Conservation (phyloP, 2,329 filamentous ascomycete species). For the Aspergillus caelatus region DNA sequence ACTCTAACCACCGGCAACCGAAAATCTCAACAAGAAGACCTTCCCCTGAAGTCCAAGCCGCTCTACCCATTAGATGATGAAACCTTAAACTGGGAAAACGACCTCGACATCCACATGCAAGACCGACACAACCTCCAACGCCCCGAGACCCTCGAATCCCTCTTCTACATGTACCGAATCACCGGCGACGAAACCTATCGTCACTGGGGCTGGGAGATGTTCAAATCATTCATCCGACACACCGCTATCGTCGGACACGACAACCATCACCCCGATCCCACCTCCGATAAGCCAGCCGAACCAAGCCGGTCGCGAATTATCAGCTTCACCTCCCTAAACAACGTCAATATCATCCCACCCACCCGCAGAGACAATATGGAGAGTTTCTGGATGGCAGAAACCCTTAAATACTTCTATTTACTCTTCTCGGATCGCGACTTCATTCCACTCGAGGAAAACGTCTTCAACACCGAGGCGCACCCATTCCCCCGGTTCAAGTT, state of each 20-base stretch:
- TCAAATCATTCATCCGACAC: conserved; percentile 84
- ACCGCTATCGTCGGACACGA: conserved; percentile 74
- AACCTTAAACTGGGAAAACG: conserved; percentile 65
- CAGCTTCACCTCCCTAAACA: conserved; percentile 79
- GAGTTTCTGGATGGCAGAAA: conserved; percentile 98
- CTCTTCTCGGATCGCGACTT: conserved; percentile 84
- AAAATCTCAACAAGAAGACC: conserved; percentile 36
- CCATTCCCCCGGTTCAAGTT: conserved; percentile 85
- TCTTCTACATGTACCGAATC: conserved; percentile 99
- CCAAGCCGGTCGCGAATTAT: conserved; percentile 32
- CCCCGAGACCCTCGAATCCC: conserved; percentile 92
- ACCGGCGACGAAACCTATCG: conserved; percentile 87
- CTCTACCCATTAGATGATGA: conserved; percentile 33
- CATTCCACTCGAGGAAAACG: conserved; percentile 80
- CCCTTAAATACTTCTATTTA: conserved; percentile 95
- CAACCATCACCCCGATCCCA: conserved; percentile 19
- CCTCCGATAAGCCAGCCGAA: conserved; percentile 10
- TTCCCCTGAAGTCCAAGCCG: conserved; percentile 38
- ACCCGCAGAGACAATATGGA: conserved; percentile 88
- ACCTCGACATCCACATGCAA: conserved; percentile 77
- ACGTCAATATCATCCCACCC: conserved; percentile 74
- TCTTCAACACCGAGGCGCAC: conserved; percentile 96
- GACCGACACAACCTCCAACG: conserved; percentile 92
- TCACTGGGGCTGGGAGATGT: conserved; percentile 99
- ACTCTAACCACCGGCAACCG: conserved; percentile 33